Base-by-base conservation (phyloP, 164 flowering plant genomes). In the Nelumbo lutea region DNA sequence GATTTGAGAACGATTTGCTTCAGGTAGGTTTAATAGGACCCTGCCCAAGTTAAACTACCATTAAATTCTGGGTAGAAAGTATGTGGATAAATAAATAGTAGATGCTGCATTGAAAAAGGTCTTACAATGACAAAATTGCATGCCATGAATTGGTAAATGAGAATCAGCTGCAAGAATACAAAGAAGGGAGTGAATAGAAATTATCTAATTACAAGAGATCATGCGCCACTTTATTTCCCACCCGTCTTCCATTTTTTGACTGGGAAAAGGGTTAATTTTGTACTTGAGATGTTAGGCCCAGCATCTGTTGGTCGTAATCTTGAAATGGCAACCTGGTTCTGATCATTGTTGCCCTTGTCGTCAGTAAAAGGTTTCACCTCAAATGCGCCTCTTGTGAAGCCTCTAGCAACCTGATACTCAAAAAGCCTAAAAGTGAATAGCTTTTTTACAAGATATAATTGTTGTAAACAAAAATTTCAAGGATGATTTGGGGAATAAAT, bases 371-470 rank as follows among this genome's bases (percentile, higher is more conserved):
- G 85, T 79, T 85, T 87, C 76, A 90, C 78, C 82, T 93, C 93
- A 76, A 90, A 93, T 2, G 79, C 67, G 42, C 98, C 98, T 67
- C 96, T 82, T 0, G 81, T 75, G 74, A 90, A 84, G 61, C 88
- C 90, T 79, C 93, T 86, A 38, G 84, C 90, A 61, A 93, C 96
- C 98, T 93, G 85, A 59, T 60, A 52, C 4, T 27, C 27, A 27
- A 27, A 27, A 27, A 27, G 27, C 27, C 27, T 27, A 27, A 27
- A 27, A 27, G 27, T 27, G 27, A 27, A 0, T 27, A 27, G 27
- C 0, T 27, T 27, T 0, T 27, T 27, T 27, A 27, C 27, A 27
- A 27, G 27, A 27, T 27, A 27, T 27, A 27, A 27, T 27, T 27
- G 27, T 27, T 27, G 27, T 27, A 27, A 27, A 27, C 27, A 27